Evolutionary conservation across 2,329 filamentous ascomycete species (phyloP).

Genomic region (Penicillium corylophilum): DNA sequence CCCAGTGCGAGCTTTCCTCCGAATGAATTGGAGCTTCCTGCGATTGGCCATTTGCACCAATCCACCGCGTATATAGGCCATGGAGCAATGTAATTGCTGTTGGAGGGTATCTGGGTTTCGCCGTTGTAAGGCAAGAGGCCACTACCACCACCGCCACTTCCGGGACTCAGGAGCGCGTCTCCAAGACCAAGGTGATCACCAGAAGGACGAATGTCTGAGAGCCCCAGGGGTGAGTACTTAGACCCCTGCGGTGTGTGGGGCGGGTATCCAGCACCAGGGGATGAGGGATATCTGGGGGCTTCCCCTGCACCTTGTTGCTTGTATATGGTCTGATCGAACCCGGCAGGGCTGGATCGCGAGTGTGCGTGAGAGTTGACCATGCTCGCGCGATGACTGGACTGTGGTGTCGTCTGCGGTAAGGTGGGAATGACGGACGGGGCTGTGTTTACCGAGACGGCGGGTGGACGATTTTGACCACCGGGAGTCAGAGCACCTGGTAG

Average conservation of each 20-base stretch:
- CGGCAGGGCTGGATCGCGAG: conserved; percentile 79
- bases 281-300: conserved; percentile 62
- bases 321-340: conserved; percentile 59
- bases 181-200: conserved; percentile 73
- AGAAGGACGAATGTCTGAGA: conserved; percentile 86
- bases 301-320: conserved; percentile 63
- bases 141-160: conserved; percentile 12
- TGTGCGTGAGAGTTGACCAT: conserved; percentile 70
- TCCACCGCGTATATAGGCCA: conserved; percentile 97
- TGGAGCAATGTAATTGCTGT: conserved; percentile 89
- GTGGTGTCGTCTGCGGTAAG: conserved; percentile 50
- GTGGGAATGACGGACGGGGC: conserved; percentile 59
- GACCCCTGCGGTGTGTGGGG: conserved; percentile 57
- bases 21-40: conserved; percentile 58
- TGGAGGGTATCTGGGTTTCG: conserved; percentile 64
- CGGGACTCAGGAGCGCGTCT: conserved; percentile 64
- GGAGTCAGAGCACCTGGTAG: conserved; percentile 64
- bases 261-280: conserved; percentile 44
- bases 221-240: conserved; percentile 82
- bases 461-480: conserved; percentile 53
- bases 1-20: conserved; percentile 92
- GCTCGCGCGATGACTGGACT: conserved; percentile 60
- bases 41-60: conserved; percentile 97
- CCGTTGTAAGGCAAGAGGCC: conserved; percentile 61
- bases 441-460: conserved; percentile 55